Conservation (phyloP, 192 early-diverging fungal species). For the Linnemannia schmuckeri region DNA sequence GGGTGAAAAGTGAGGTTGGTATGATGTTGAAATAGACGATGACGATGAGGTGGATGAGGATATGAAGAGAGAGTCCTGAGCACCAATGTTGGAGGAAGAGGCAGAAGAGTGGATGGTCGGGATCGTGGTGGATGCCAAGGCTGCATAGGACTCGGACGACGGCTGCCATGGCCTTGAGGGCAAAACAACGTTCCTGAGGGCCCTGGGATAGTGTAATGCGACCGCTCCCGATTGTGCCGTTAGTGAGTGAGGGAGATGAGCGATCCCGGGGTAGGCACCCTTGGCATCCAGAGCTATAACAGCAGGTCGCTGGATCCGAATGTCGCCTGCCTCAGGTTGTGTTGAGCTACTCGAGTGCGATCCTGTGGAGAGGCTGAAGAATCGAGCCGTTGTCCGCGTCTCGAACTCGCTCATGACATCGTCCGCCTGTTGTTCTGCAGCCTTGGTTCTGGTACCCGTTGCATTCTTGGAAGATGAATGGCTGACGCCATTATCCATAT, state of each 20-base stretch:
- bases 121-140: conserved; percentile 16
- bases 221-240: conserved; percentile 7
- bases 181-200: conserved; percentile 18
- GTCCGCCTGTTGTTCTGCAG: not conserved
- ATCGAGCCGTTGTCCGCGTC: not conserved
- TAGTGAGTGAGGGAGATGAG: conserved; percentile 19
- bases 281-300: conserved; percentile 21
- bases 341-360: not conserved
- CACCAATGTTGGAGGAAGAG: not conserved
- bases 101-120: conserved; percentile 12
- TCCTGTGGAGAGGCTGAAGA: conserved; percentile 2
- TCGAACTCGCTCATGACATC: not conserved
- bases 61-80: not conserved
- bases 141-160: not conserved
- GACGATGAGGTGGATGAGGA: not conserved
- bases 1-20: conserved; percentile 32
- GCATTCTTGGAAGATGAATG: not conserved
- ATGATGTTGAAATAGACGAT: not conserved
- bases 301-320: conserved; percentile 27
- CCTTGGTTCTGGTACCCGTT: not conserved
- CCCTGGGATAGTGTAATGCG: conserved; percentile 3
- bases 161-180: conserved; percentile 17
- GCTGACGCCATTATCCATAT: not conserved
- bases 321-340: conserved; percentile 12
- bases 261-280: conserved; percentile 39